A percentile compares a stretch with the other conserved stretches of the same genome.
Conservation (phyloP, 2,329 filamentous ascomycete species). For the Lachnellula occidentalis region DNA sequence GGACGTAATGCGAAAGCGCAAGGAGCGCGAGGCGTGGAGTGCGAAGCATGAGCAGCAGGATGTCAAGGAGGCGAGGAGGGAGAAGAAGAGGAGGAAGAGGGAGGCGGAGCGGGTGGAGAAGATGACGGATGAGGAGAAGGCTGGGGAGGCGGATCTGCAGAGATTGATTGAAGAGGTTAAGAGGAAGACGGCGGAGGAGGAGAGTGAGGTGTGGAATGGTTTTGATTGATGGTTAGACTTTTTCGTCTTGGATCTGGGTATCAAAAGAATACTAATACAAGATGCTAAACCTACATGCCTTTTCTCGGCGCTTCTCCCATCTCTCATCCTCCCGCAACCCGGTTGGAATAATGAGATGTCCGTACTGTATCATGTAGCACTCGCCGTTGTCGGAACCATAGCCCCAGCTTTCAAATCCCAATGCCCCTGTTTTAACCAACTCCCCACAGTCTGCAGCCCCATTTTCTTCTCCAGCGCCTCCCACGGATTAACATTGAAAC, state of each 20-base stretch:
- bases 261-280: background rate
- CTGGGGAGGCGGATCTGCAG: conserved; percentile 57
- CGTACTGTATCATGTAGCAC: too few relatives aligned
- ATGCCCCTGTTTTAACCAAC: conserved; percentile 37
- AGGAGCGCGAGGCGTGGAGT: conserved; percentile 68
- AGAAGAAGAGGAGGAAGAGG: conserved; percentile 58
- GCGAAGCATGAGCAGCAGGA: conserved; percentile 62
- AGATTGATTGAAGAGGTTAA: conserved; percentile 60
- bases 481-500: conserved; percentile 71
- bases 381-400: background rate
- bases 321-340: background rate
- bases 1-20: conserved; percentile 48
- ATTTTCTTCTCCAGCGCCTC: conserved; percentile 45
- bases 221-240: conserved; percentile 30
- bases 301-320: too few relatives aligned
- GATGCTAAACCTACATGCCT: too few relatives aligned
- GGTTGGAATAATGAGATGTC: too few relatives aligned
- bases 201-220: conserved; percentile 32
- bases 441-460: conserved; percentile 40
- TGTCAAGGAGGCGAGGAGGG: conserved; percentile 53
- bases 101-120: conserved; percentile 57
- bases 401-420: background rate
- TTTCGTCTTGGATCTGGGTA: background rate
- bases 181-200: conserved; percentile 37
- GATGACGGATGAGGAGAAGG: conserved; percentile 67